Conservation (phyloP, 108 stramenopile species). For the Cyclotella sp. region DNA sequence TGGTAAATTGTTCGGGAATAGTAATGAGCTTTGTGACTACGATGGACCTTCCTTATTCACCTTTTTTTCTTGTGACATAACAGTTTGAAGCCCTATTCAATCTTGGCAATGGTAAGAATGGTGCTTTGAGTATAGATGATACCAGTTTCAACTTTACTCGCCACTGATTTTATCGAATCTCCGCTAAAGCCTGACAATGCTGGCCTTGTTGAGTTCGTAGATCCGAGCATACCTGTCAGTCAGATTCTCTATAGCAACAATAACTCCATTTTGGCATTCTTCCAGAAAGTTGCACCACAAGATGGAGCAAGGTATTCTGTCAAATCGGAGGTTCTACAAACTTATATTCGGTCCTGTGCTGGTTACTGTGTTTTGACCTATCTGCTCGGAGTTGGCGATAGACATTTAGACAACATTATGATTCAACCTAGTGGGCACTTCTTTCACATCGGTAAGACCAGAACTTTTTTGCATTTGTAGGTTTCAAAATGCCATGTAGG, state of each 20-base stretch:
- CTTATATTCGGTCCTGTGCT: slow-evolving; percentile 83
- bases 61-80: background rate
- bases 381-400: slow-evolving; percentile 83
- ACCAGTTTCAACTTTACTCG: no score
- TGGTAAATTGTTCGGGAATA: slow-evolving; percentile 60
- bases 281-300: slow-evolving; percentile 71
- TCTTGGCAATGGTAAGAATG: slow-evolving; percentile 74
- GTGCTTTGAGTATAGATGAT: background rate
- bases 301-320: slow-evolving; percentile 66
- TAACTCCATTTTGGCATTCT: slow-evolving; percentile 80
- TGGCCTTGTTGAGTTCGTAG: slow-evolving; percentile 98
- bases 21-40: slow-evolving; percentile 67
- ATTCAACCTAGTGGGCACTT: slow-evolving; percentile 75
- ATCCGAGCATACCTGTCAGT: slow-evolving; percentile 87
- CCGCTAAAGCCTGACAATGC: slow-evolving; percentile 65
- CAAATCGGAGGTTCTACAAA: slow-evolving; percentile 62
- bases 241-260: slow-evolving; percentile 88
- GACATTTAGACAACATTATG: slow-evolving; percentile 92
- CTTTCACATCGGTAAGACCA: slow-evolving; percentile 82
- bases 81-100: slow-evolving; percentile 57
- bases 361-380: slow-evolving; percentile 94
- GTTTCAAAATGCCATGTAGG: background rate
- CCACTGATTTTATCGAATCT: background rate
- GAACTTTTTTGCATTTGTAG: background rate
- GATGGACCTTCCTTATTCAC: background rate